Base-by-base conservation (phyloP, 257 asterid species). In the Plantago ovata region DNA sequence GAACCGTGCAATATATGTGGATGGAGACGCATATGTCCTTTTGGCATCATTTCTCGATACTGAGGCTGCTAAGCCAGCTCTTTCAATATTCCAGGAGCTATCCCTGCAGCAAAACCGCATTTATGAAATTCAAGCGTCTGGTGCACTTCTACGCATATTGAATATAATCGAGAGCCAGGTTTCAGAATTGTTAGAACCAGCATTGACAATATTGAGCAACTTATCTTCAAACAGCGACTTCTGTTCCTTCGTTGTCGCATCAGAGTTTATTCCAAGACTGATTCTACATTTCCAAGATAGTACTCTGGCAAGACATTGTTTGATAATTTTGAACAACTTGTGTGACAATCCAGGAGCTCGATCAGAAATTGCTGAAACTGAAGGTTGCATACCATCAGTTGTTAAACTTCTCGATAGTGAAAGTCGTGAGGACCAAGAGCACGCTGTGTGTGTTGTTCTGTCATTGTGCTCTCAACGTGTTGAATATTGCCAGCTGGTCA, bases 1-100 rank as follows among this genome's bases (percentile, higher is more conserved):
- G 67, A 73, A 46, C 72, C 53, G 57, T 18, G 38, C 64, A 18
- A 61, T 77, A n/a, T 72, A 64, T 75, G 56, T 92, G 69, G 72
- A 68, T 20, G 93, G 81, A 62, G 94, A 78, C 13, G 71, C 77
- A 58, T 86, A 74, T 23, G 66, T 13, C 36, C 59, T 84, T 15
- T 64, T 92, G 87, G 90, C 79, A 16, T 86, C 82, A 39, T 80
- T 86, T 67, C 86, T 92, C 9, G 83, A 79, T 60, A 75, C 89
- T 0, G 81, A 75, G 69, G 77, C 67, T 70, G 78, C 90, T 13
- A 59, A 76, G 65, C 89, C 77, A 71, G 84, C 86, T 38, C 84
- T 92, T 62, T 61, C 65, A 53, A 22, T 92, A 67, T 56, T 82
- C 18, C 87, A 70, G 71, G 74, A 52, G 7, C 47, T 90, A 43